Conservation (phyloP, 1,139 yeast genomes). For the Candida frijolesensis region DNA sequence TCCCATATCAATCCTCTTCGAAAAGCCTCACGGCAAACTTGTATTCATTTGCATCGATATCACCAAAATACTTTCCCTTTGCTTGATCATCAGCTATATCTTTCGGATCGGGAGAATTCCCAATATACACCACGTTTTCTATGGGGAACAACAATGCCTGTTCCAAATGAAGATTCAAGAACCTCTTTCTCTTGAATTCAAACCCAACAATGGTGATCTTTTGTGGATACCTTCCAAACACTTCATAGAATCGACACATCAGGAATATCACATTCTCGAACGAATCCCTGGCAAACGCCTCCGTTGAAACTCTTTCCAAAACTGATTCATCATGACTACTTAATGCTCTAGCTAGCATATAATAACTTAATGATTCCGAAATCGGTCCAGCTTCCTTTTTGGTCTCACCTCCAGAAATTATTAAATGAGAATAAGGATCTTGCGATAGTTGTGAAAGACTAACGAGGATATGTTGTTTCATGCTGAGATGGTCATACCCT, state of each 20-base stretch:
- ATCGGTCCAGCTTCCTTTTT: conserved; percentile 52
- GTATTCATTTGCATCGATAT: conserved; percentile 49
- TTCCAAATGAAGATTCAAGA: conserved; percentile 54
- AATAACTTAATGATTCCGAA: conserved; percentile 67
- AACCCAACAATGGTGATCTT: conserved; percentile 66
- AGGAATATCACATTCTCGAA: conserved; percentile 76
- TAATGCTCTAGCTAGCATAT: conserved; percentile 30
- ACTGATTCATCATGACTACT: conserved; percentile 10
- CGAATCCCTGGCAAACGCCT: conserved; percentile 79
- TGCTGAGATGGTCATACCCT: conserved; percentile 67
- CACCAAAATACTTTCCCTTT: conserved; percentile 37
- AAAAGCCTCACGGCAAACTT: conserved; percentile 60
- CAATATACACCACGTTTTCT: conserved; percentile 48
- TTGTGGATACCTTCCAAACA: conserved; percentile 50
- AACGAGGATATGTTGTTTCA: conserved; percentile 59
- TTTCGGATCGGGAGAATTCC: conserved; percentile 62
- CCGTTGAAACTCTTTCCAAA: conserved; percentile 41
- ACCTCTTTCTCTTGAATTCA: conserved; percentile 68
- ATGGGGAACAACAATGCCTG: conserved; percentile 45
- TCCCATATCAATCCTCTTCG: conserved; percentile 63
- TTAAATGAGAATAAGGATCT: conserved; percentile 34
- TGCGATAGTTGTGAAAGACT: conserved; percentile 36
- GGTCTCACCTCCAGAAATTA: conserved; percentile 79
- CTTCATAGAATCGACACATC: conserved; percentile 56
- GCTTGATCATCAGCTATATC: conserved; percentile 19